Evolutionary conservation across 164 flowering plant species (phyloP).

Genomic region (Taxillus chinensis): DNA sequence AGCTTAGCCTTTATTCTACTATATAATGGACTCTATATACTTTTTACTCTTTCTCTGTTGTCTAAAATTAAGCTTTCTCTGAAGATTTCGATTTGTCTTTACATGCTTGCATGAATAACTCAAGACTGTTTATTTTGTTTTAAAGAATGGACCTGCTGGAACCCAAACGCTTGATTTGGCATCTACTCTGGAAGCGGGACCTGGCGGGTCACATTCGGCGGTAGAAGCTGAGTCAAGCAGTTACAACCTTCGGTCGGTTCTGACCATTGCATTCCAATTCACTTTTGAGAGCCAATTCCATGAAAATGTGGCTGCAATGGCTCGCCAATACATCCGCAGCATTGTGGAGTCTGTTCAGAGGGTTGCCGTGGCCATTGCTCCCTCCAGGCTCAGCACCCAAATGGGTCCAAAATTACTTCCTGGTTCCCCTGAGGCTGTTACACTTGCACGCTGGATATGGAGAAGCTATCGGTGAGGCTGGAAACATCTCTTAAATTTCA

Average conservation of each 20-base stretch:
- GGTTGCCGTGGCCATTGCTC: slow-evolving; percentile 85
- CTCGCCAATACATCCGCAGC: slow-evolving; percentile 81
- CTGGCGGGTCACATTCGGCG: slow-evolving; percentile 33
- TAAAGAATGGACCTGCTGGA: slow-evolving; percentile 45
- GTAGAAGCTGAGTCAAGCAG: slow-evolving; percentile 27
- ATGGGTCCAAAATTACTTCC: slow-evolving; percentile 37
- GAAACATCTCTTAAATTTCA: neutral
- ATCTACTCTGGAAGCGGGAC: slow-evolving; percentile 67
- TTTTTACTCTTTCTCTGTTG: neutral
- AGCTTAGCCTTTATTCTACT: no score
- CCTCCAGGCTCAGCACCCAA: slow-evolving; percentile 37
- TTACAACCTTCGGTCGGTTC: slow-evolving; percentile 49
- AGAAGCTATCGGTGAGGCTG: slow-evolving; percentile 59
- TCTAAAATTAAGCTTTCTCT: no score
- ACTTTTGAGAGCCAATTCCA: slow-evolving; percentile 62
- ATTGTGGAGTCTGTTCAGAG: slow-evolving; percentile 79
- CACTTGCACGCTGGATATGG: slow-evolving; percentile 69
- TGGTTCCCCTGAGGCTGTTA: slow-evolving; percentile 75
- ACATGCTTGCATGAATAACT: neutral
- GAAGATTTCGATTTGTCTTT: neutral
- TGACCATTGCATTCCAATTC: slow-evolving; percentile 85
- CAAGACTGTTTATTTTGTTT: neutral
- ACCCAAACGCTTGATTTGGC: slow-evolving; percentile 76
- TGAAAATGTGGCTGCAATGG: slow-evolving; percentile 79
- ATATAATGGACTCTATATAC: neutral